Evolutionary conservation across 345 rosid genomes (phyloP).

Genomic region (Raphanus raphanistrum): DNA sequence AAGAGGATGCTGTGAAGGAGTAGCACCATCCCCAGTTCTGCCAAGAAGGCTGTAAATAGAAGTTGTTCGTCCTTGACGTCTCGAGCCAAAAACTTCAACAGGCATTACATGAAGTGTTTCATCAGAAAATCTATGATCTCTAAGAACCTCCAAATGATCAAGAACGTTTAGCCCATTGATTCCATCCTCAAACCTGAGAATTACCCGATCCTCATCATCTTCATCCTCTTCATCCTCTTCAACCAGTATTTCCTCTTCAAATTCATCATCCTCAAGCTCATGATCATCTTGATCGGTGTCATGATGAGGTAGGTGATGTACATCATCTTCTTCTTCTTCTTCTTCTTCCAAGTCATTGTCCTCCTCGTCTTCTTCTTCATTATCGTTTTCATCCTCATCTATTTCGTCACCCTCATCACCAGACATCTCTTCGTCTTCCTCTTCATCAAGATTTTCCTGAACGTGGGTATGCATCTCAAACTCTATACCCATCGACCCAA

Average conservation of each 20-base stretch:
- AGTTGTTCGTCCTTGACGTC: slow-evolving; percentile 94
- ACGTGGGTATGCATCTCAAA: slow-evolving; percentile 79
- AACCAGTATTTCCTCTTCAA: slow-evolving; percentile 84
- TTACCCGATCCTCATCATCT: slow-evolving; percentile 72
- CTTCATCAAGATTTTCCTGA: slow-evolving; percentile 82
- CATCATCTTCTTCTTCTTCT: slow-evolving; percentile 81
- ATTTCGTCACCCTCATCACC: slow-evolving; percentile 77
- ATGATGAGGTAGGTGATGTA: slow-evolving; percentile 81
- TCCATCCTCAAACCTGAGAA: slow-evolving; percentile 87
- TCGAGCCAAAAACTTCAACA: slow-evolving; percentile 93
- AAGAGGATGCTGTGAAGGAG: slow-evolving; percentile 85
- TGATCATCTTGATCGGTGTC: slow-evolving; percentile 96
- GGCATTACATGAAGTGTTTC: slow-evolving; percentile 95
- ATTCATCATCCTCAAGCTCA: slow-evolving; percentile 97
- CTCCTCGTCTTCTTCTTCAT: slow-evolving; percentile 82
- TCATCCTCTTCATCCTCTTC: slow-evolving; percentile 89
- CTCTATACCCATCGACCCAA: slow-evolving; percentile 65
- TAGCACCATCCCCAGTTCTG: slow-evolving; percentile 61
- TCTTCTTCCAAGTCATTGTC: slow-evolving; percentile 84
- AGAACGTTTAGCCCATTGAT: slow-evolving; percentile 86
- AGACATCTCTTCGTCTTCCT: slow-evolving; percentile 85
- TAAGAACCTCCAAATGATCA: slow-evolving; percentile 91
- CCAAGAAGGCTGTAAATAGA: slow-evolving; percentile 94
- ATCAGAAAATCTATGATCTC: slow-evolving; percentile 79
- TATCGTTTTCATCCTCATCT: slow-evolving; percentile 76